phyloP scores from a whole-genome alignment of 2,329 filamentous ascomycete species.

The Ceratocystis smalleyi region DNA sequence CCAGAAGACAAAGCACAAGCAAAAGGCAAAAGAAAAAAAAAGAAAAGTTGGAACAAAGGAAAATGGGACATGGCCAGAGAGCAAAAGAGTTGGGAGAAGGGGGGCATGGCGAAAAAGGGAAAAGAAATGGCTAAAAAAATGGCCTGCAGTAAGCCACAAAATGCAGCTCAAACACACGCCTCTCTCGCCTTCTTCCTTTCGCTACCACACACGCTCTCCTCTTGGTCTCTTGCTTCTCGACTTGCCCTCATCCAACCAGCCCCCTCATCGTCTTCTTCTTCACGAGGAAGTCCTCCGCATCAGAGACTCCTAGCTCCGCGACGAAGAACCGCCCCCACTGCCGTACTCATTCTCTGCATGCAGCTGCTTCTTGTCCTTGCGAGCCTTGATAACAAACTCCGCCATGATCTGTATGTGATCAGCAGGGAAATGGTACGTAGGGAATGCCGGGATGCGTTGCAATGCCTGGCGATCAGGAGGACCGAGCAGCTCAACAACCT shows the following conservation, averaged over 20 bases:
- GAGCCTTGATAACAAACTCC: constrained; percentile 75
- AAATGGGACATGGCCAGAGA: not conserved
- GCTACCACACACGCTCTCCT: not conserved
- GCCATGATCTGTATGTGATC: constrained; percentile 83
- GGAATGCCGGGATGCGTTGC: constrained; percentile 75
- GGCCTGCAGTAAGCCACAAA: not conserved
- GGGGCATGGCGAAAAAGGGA: not conserved
- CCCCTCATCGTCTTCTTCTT: not conserved
- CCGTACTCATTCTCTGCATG: constrained; percentile 46
- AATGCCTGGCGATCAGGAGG: constrained; percentile 77
- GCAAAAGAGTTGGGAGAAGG: not conserved
- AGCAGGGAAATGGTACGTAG: constrained; percentile 85
- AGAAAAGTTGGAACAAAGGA: not conserved
- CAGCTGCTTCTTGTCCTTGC: constrained; percentile 62
- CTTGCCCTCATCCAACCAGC: not conserved
- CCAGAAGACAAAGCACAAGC: not conserved
- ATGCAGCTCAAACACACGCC: not conserved
- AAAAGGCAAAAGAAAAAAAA: not conserved
- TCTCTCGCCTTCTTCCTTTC: not conserved
- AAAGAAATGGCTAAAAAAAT: not conserved
- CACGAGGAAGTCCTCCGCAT: not conserved
- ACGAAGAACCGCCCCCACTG: constrained; percentile 14
- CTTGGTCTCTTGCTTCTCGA: not conserved
- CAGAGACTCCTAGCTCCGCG: not conserved
- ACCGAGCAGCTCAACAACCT: constrained; percentile 69